Evolutionary conservation across 306 rosid genomes (phyloP).

Genomic region (cucumber (Cucumis sativus)): DNA sequence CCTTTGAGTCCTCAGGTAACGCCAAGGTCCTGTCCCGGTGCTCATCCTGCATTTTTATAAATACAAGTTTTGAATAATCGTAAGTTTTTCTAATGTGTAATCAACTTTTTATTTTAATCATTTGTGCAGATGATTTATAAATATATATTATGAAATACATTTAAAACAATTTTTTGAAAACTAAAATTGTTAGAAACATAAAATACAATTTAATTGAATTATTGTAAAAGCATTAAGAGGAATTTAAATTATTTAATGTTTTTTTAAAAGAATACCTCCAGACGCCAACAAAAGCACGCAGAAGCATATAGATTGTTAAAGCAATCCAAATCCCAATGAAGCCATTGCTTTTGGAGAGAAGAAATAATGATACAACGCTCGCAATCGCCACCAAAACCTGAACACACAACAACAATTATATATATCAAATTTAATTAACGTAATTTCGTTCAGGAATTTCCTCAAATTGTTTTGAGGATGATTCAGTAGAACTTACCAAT

Average conservation of each 20-base stretch:
- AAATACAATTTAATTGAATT: no score
- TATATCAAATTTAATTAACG: not conserved
- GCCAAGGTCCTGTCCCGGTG: slow-evolving; percentile 95
- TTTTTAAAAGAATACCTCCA: slow-evolving; percentile 53
- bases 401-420: not conserved
- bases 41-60: slow-evolving; percentile 59
- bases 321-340: slow-evolving; percentile 93
- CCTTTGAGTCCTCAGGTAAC: slow-evolving; percentile 33
- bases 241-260: no score
- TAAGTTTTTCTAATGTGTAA: no score
- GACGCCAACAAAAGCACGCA: slow-evolving; percentile 71
- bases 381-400: slow-evolving; percentile 68
- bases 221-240: no score
- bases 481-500: slow-evolving; percentile 34
- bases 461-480: not conserved
- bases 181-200: no score
- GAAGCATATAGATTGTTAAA: slow-evolving; percentile 68
- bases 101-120: no score
- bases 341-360: slow-evolving; percentile 49
- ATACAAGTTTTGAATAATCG: no score
- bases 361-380: slow-evolving; percentile 47
- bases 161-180: no score
- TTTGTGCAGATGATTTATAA: no score
- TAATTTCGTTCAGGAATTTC: not conserved
- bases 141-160: no score